Conservation (phyloP, 495 filamentous ascomycete species). For the Platismatia glauca region DNA sequence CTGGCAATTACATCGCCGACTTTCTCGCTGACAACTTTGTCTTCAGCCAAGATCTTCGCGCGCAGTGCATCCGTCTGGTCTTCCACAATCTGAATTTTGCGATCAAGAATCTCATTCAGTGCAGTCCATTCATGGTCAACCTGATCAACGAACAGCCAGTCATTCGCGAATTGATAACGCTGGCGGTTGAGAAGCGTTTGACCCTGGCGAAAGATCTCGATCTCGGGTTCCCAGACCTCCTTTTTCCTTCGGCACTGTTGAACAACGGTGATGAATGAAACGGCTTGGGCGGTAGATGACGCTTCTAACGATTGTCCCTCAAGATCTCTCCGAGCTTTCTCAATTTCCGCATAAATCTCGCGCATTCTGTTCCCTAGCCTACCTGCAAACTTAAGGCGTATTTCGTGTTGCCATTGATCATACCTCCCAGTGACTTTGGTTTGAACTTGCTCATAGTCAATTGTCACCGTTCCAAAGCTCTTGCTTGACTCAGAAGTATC, state of each 20-base stretch:
- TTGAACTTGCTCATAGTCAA: conserved; percentile 97
- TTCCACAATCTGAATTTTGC: conserved; percentile 87
- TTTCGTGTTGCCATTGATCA: conserved; percentile 98
- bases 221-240: conserved; percentile 86
- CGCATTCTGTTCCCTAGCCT: conserved; percentile 84
- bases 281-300: conserved; percentile 88
- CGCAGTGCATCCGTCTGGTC: conserved; percentile 92
- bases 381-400: conserved; percentile 80
- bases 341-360: conserved; percentile 80
- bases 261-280: conserved; percentile 95
- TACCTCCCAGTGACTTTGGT: conserved; percentile 97
- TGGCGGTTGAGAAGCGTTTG: conserved; percentile 83
- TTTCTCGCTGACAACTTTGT: conserved; percentile 79
- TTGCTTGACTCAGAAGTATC: conserved; percentile 88
- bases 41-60: conserved; percentile 93
- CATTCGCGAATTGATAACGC: conserved; percentile 81
- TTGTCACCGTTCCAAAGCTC: conserved; percentile 83
- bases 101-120: conserved; percentile 75
- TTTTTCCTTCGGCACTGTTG: conserved; percentile 92
- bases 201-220: conserved; percentile 90
- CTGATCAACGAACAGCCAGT: conserved; percentile 92
- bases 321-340: conserved; percentile 76
- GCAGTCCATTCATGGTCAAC: conserved; percentile 89
- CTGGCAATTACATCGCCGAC: conserved; percentile 69
- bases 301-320: conserved; percentile 86